Conservation (phyloP, 257 asterid genomes). For the Solanum pinnatisectum region DNA sequence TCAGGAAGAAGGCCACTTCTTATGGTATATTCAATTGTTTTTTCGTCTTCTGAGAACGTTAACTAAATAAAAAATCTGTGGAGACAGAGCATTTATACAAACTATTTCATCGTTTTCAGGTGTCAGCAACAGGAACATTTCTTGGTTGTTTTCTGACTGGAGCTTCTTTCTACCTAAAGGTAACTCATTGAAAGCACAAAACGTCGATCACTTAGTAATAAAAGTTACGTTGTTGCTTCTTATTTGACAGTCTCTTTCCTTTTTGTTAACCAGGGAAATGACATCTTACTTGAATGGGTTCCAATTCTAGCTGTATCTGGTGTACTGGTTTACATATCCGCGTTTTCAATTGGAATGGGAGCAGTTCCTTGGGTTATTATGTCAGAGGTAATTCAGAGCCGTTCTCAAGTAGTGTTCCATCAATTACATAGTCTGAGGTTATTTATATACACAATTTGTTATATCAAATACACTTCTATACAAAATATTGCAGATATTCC, state of each 20-base stretch:
- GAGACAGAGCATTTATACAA: not conserved
- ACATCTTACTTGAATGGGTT: constrained; percentile 28
- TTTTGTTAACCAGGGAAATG: constrained; percentile 40
- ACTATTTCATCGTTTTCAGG: constrained; percentile 20
- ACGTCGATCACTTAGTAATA: not conserved
- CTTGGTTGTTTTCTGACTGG: constrained; percentile 64
- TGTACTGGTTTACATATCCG: constrained; percentile 65
- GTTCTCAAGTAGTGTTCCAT: not conserved
- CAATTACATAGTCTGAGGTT: not conserved
- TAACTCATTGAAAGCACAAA: not conserved
- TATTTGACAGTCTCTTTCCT: not conserved
- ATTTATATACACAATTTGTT: not conserved
- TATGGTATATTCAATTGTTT: constrained; percentile 23
- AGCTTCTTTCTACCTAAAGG: constrained; percentile 68
- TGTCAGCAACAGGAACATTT: constrained; percentile 68
- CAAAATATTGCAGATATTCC: constrained; percentile 48
- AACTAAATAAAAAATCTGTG: not conserved
- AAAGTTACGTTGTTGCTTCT: not conserved
- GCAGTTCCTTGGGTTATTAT: constrained; percentile 90
- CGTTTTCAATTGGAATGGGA: constrained; percentile 80
- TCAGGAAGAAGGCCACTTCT: constrained; percentile 80
- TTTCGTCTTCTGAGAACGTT: not conserved
- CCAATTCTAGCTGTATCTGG: constrained; percentile 65
- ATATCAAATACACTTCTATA: not conserved
- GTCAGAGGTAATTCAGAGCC: constrained; percentile 56